These are phyloP conservation scores for Dactylellina haptotyla DNA, from an alignment of 2,329 filamentous ascomycete species.

Conservation along the genomic window DNA sequence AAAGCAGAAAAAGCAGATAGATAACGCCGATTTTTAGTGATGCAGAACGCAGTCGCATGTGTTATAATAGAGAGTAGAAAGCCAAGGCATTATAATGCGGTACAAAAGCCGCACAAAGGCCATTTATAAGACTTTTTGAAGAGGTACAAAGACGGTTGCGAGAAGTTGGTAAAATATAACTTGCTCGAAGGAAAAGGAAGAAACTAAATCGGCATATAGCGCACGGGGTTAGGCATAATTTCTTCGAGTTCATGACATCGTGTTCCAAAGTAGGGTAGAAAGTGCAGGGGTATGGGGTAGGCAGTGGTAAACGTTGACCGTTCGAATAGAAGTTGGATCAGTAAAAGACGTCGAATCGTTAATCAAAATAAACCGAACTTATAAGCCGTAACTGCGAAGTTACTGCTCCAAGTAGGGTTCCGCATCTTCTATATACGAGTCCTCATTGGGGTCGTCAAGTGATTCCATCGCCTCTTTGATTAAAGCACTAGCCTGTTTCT, in stretches of 20 bases:
- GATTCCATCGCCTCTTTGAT: slow-evolving; percentile 98
- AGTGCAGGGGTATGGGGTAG: not conserved
- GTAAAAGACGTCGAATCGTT: not conserved
- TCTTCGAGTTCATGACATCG: slow-evolving; percentile 15
- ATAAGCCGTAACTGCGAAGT: not conserved
- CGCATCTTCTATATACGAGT: slow-evolving; percentile 60
- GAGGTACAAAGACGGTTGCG: not conserved
- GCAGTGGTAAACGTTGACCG: not conserved
- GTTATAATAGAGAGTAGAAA: not conserved
- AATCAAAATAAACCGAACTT: too few species aligned
- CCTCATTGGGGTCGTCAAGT: slow-evolving; percentile 80
- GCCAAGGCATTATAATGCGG: not conserved
- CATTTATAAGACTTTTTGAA: not conserved
- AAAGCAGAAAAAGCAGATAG: slow-evolving; percentile 8
- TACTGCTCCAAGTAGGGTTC: slow-evolving; percentile 51
- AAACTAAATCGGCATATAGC: slow-evolving; percentile 8
- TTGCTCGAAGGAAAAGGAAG: slow-evolving; percentile 16
- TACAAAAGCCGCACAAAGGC: too few species aligned
- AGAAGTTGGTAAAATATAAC: not conserved
- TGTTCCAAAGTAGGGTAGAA: not conserved
- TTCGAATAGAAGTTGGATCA: not conserved
- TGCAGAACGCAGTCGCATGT: slow-evolving; percentile 43
- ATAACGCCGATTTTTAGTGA: slow-evolving; percentile 44
- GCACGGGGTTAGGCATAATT: slow-evolving; percentile 4
- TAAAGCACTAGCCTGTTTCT: slow-evolving; percentile 79